These are phyloP conservation scores for Dactylonectria estremocensis DNA, from an alignment of 2,329 filamentous ascomycete genomes.

Conservation along the genomic window DNA sequence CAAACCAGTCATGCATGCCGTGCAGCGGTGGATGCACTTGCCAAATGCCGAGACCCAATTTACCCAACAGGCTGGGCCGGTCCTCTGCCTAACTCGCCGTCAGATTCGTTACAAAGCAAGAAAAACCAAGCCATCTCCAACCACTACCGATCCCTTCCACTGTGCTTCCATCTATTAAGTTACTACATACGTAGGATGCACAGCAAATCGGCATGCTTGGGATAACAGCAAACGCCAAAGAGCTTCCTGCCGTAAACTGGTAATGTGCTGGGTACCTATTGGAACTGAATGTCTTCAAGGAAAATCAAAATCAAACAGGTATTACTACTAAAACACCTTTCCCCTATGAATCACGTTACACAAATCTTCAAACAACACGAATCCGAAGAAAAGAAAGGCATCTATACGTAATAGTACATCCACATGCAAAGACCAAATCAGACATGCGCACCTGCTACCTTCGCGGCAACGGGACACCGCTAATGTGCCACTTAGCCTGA, in stretches of 20 bases:
- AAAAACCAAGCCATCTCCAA: background rate
- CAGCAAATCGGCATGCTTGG: too few species aligned
- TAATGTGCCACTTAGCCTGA: background rate
- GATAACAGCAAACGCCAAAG: background rate
- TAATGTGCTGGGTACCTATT: background rate
- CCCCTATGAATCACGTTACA: background rate
- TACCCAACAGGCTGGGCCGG: background rate
- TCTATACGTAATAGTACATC: constrained; percentile 37
- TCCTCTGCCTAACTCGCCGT: background rate
- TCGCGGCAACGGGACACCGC: background rate
- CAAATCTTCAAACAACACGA: background rate
- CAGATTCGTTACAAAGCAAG: background rate
- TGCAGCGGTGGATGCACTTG: background rate
- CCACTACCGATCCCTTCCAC: background rate
- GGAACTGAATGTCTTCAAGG: background rate
- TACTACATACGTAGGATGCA: background rate
- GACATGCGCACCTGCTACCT: constrained; percentile 20
- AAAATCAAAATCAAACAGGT: background rate
- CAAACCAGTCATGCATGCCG: background rate
- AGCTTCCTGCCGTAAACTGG: background rate
- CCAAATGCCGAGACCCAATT: background rate
- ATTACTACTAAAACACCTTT: background rate
- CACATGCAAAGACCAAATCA: constrained; percentile 22
- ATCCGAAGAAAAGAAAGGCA: constrained; percentile 22
- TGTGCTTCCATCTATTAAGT: background rate